A percentile compares a stretch with the other conserved stretches of the same genome.
Conservation (phyloP, 2,329 filamentous ascomycete genomes). For the Paecilomyces dactylethromorphus region DNA sequence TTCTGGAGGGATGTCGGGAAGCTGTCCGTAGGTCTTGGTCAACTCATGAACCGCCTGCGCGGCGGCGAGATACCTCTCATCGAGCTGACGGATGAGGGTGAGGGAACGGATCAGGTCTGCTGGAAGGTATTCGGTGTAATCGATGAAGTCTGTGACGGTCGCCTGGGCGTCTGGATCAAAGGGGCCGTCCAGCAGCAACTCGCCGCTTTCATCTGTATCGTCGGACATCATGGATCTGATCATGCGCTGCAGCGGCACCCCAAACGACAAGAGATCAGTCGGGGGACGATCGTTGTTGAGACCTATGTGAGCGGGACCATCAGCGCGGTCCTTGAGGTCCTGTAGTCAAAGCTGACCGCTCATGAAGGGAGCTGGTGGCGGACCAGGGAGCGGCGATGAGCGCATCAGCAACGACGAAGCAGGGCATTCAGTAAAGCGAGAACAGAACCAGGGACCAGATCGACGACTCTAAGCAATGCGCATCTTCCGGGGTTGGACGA, state of each 20-base stretch:
- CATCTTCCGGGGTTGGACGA: not conserved
- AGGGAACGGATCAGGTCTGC: conserved; percentile 59
- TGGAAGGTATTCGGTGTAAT: conserved; percentile 64
- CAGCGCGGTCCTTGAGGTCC: conserved; percentile 14
- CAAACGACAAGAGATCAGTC: not conserved
- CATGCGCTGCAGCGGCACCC: not conserved
- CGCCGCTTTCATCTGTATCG: conserved; percentile 35
- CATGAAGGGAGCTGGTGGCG: not conserved
- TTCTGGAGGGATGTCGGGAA: conserved; percentile 44
- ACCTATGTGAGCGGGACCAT: conserved; percentile 14
- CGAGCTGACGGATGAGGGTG: conserved; percentile 50
- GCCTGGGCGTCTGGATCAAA: conserved; percentile 59
- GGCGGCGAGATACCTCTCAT: conserved; percentile 38
- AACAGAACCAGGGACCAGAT: not conserved
- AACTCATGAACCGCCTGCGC: conserved; percentile 36
- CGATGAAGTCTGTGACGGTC: conserved; percentile 61
- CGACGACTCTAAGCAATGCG: not conserved
- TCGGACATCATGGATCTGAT: conserved; percentile 27
- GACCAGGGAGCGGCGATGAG: not conserved
- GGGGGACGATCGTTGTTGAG: not conserved
- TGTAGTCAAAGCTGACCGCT: conserved; percentile 10
- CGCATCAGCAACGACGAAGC: not conserved
- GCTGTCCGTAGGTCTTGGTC: conserved; percentile 37
- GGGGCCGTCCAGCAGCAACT: conserved; percentile 41
- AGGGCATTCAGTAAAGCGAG: not conserved